Conservation (phyloP, 768 basidiomycete genomes). For the Rhodosporidiobolus sp. region DNA sequence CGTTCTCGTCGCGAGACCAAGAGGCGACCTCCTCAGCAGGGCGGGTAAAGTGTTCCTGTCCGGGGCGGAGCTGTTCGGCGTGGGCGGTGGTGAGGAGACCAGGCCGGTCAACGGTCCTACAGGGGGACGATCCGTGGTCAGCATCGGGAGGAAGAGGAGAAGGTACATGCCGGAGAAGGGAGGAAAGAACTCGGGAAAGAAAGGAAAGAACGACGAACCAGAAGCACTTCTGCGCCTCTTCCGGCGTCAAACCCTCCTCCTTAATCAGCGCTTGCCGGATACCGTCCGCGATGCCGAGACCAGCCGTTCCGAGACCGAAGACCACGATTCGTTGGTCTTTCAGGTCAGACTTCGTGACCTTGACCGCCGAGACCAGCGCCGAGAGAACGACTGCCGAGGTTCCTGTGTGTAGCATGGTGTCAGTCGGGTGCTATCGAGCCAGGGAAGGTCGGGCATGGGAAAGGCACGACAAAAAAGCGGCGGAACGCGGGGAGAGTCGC, state of each 20-base stretch:
- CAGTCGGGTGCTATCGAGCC: no score
- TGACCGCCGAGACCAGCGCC: constrained; percentile 64
- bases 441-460: constrained; percentile 48
- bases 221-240: constrained; percentile 56
- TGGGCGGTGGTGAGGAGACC: constrained; percentile 39
- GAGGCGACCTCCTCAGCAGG: constrained; percentile 45
- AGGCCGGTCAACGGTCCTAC: constrained; percentile 37
- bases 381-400: constrained; percentile 73
- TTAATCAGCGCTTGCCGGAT: constrained; percentile 71
- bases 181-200: no score
- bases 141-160: background rate
- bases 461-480: background rate
- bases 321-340: constrained; percentile 56
- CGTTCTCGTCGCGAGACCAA: constrained; percentile 41
- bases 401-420: no score
- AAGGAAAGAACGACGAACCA: constrained; percentile 10
- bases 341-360: constrained; percentile 63
- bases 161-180: background rate
- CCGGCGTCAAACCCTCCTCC: constrained; percentile 52
- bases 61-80: constrained; percentile 48
- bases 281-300: constrained; percentile 73
- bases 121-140: no score
- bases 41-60: constrained; percentile 58
- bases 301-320: constrained; percentile 58
- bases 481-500: background rate